Percentiles rank a stretch among this genome's conserved stretches.
phyloP scores from a whole-genome alignment of 345 rosid species.

The Streptanthus diversifolius region DNA sequence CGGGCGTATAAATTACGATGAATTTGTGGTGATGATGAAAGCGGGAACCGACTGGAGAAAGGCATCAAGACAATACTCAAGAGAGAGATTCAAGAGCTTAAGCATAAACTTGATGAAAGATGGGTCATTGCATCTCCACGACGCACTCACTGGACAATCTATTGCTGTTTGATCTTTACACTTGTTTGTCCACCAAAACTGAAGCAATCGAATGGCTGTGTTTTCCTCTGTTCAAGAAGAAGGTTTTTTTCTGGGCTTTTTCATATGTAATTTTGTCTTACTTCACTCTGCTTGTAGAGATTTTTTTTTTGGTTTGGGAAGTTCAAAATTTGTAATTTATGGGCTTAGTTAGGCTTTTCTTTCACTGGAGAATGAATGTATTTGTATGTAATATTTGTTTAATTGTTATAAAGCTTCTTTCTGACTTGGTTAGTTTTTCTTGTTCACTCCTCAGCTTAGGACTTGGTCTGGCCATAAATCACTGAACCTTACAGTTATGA shows the following conservation, averaged over 20 bases:
- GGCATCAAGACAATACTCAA: conserved; percentile 94
- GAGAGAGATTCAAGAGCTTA: conserved; percentile 96
- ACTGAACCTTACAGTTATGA: not conserved
- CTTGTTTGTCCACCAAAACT: not conserved
- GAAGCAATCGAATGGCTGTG: conserved; percentile 8
- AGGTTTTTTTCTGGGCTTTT: conserved; percentile 7
- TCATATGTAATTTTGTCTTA: conserved; percentile 14
- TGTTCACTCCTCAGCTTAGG: not conserved
- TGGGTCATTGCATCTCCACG: conserved; percentile 87
- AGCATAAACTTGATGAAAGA: conserved; percentile 95
- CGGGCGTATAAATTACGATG: conserved; percentile 81
- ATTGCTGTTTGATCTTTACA: conserved; percentile 46
- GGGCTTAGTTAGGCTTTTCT: conserved; percentile 11
- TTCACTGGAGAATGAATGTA: conserved; percentile 7
- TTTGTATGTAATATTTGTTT: conserved; percentile 34
- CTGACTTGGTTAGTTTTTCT: not conserved
- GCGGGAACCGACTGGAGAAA: conserved; percentile 99
- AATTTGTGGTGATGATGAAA: conserved; percentile 97
- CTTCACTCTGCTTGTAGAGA: conserved; percentile 22
- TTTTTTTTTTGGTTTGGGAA: conserved; percentile 19
- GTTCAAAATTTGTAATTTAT: conserved; percentile 27
- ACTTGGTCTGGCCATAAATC: not conserved
- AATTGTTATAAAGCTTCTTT: conserved; percentile 15
- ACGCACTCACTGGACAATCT: conserved; percentile 75
- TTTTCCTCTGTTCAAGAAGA: conserved; percentile 8